A percentile compares a stretch with the other conserved stretches of the same genome.
Conservation (phyloP, 768 basidiomycete genomes). For the Trametes cingulata region DNA sequence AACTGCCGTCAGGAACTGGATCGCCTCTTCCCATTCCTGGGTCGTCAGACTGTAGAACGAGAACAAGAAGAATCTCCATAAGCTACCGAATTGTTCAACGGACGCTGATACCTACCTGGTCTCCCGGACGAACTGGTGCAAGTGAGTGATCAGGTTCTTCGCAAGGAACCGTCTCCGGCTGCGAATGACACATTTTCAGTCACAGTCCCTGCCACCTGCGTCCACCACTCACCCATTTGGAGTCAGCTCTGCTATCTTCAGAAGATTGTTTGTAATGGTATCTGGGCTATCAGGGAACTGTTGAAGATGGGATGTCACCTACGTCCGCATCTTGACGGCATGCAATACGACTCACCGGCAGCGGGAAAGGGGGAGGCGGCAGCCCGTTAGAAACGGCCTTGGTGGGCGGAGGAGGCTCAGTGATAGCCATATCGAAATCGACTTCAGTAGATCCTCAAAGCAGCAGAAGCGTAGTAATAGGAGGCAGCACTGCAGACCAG, state of each 20-base stretch:
- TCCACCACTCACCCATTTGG: conserved; percentile 39
- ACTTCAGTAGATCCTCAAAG: not conserved
- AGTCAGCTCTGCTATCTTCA: conserved; percentile 40
- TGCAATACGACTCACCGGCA: conserved; percentile 39
- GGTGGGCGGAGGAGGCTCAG: not conserved
- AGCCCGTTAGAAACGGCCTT: conserved; percentile 45
- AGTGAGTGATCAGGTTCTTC: conserved; percentile 57
- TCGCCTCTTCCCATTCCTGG: conserved; percentile 83
- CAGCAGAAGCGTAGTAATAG: not conserved
- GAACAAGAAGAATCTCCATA: not conserved
- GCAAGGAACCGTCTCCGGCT: conserved; percentile 51
- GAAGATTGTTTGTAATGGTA: conserved; percentile 49
- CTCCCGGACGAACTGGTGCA: conserved; percentile 76
- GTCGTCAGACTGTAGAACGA: conserved; percentile 56
- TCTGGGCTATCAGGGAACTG: conserved; percentile 52
- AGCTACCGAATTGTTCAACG: not conserved
- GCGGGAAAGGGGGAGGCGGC: conserved; percentile 36
- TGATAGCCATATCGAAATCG: conserved; percentile 1
- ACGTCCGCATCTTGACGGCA: not conserved
- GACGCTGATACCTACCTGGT: conserved; percentile 45
- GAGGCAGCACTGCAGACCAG: not conserved
- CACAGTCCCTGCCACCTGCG: not conserved
- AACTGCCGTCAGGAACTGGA: conserved; percentile 73
- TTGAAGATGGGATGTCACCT: not conserved
- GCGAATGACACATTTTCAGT: conserved; percentile 10